Percentiles rank a stretch among this genome's conserved stretches.
These are phyloP conservation scores for Hondaea fermentalgiana DNA, from an alignment of 108 stramenopile species.

Conservation along the genomic window DNA sequence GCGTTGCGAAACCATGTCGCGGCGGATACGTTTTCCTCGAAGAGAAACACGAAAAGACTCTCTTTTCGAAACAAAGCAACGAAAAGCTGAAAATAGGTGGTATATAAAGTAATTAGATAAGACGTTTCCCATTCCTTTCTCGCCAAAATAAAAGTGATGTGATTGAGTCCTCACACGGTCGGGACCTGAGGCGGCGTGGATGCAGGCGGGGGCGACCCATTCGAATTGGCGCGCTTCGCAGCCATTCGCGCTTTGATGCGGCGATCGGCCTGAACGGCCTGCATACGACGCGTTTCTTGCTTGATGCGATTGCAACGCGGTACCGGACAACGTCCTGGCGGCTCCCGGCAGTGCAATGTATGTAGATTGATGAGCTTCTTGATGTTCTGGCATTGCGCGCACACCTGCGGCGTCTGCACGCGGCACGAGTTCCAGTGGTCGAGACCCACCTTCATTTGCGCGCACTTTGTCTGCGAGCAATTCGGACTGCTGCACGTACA, in stretches of 20 bases:
- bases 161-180: too few relatives aligned
- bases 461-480: slow-evolving; percentile 76
- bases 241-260: background rate
- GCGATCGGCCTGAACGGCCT: background rate
- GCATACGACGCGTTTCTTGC: slow-evolving; percentile 41
- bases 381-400: slow-evolving; percentile 85
- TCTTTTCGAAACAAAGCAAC: too few relatives aligned
- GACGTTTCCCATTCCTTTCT: too few relatives aligned
- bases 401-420: slow-evolving; percentile 66
- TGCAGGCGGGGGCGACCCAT: too few relatives aligned
- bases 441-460: slow-evolving; percentile 90
- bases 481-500: slow-evolving; percentile 67
- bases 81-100: too few relatives aligned
- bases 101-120: too few relatives aligned
- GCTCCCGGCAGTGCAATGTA: slow-evolving; percentile 74
- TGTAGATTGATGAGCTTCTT: slow-evolving; percentile 90
- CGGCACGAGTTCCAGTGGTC: slow-evolving; percentile 70
- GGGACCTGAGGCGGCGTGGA: too few relatives aligned
- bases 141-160: too few relatives aligned
- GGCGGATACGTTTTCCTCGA: too few relatives aligned
- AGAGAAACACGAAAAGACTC: too few relatives aligned
- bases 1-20: too few relatives aligned
- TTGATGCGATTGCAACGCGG: slow-evolving; percentile 85
- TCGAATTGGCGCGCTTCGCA: background rate
- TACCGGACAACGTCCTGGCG: slow-evolving; percentile 64